Percentiles rank a stretch among this genome's conserved stretches.
These are phyloP conservation scores for Dactylonectria macrodidyma DNA, from an alignment of 2,329 filamentous ascomycete genomes.

Conservation along the genomic window DNA sequence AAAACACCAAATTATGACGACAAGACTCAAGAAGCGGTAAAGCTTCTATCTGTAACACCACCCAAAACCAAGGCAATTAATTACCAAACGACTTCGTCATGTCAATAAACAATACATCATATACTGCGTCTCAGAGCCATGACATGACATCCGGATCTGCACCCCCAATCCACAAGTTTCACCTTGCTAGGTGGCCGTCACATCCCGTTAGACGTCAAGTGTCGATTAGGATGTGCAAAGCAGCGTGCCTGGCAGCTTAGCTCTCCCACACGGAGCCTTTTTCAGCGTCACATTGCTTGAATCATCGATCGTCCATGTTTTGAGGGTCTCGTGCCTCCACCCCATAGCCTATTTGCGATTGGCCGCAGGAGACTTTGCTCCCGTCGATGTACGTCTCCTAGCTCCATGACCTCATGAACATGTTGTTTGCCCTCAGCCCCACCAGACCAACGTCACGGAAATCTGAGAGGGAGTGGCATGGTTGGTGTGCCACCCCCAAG, in stretches of 20 bases:
- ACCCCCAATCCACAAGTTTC: background rate
- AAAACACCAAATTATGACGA: constrained; percentile 5
- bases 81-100: background rate
- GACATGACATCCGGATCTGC: too few relatives aligned
- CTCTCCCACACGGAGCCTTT: constrained; percentile 8
- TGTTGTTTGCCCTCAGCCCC: constrained; percentile 29
- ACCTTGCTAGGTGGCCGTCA: background rate
- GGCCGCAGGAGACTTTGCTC: background rate
- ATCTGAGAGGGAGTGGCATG: constrained; percentile 4
- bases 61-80: background rate
- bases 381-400: constrained; percentile 19
- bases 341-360: background rate
- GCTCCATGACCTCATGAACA: constrained; percentile 33
- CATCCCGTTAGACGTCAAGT: constrained; percentile 5
- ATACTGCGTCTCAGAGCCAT: too few relatives aligned
- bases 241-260: constrained; percentile 18
- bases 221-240: constrained; percentile 17
- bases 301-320: constrained; percentile 17
- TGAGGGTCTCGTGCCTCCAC: background rate
- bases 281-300: constrained; percentile 16
- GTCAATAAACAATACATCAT: too few relatives aligned
- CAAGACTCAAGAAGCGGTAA: background rate
- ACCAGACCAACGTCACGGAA: constrained; percentile 33
- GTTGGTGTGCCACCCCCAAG: constrained; percentile 11
- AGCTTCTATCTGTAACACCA: constrained; percentile 8